phyloP scores from a whole-genome alignment of 306 rosid genomes.

The Malus domestica region DNA sequence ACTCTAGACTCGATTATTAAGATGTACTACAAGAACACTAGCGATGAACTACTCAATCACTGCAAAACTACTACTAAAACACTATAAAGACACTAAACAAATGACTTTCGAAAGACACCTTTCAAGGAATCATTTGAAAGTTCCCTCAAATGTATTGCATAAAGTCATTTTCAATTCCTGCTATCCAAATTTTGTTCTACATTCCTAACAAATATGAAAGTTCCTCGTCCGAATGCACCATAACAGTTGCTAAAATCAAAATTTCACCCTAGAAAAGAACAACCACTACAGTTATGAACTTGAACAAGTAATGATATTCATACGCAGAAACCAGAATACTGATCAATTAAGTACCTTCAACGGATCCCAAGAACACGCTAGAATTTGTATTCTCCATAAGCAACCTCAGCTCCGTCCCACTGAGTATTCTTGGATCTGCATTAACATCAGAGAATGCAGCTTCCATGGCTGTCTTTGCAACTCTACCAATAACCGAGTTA shows the following conservation, averaged over 20 bases:
- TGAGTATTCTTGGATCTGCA: conserved; percentile 55
- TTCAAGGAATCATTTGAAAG: neutral
- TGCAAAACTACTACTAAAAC: neutral
- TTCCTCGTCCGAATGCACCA: neutral
- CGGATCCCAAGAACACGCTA: conserved; percentile 67
- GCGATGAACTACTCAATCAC: neutral
- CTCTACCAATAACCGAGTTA: conserved; percentile 79
- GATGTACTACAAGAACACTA: neutral
- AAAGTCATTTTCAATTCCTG: neutral
- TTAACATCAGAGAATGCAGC: conserved; percentile 75
- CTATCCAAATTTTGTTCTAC: neutral
- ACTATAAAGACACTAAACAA: neutral
- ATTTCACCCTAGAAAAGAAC: neutral
- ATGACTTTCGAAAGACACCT: neutral
- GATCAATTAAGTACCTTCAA: conserved; percentile 50
- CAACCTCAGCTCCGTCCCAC: conserved; percentile 48
- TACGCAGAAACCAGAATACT: neutral
- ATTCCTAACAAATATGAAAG: neutral
- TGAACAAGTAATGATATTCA: neutral
- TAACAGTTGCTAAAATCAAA: neutral
- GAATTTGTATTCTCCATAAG: conserved; percentile 43
- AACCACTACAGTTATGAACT: neutral
- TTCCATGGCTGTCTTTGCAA: conserved; percentile 57
- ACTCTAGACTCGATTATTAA: neutral
- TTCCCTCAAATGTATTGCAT: neutral